Evolutionary conservation across 495 filamentous ascomycete species (phyloP), one percentile per base, ranked within the genome.

Genomic region (Podospora conica): DNA sequence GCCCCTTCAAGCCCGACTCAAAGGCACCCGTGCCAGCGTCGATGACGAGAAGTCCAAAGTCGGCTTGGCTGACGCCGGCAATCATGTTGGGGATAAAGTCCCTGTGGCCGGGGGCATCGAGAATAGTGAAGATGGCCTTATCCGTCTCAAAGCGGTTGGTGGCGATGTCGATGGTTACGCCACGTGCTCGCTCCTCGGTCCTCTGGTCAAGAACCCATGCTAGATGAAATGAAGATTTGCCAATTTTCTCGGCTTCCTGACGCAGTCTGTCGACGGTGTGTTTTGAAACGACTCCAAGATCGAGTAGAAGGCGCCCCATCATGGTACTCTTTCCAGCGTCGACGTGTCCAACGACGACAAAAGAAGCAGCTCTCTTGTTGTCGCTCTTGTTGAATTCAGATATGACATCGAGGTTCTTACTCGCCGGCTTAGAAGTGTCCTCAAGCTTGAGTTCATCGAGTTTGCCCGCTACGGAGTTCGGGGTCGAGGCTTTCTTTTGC

Each of bases 31-130:
- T 89, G 60, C 88, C 86, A 23, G 95, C 88, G 75, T 98, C 95
- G 61, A 98, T 90, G 33, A 98, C 95, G 6, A 98, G 81, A 9
- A 98, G 90, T 0, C 94, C 96, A 74, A 98, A 97, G 75, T 98
- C 96, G 3, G 95, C 95, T 76, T 97, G 94, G 53, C 90, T 92
- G 24, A 93, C 93, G 0, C 95, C 95, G 3, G 93, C 96, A 72
- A 98, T 97, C 95, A 98, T 98, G 75, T 97, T 98, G 2, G 95
- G 95, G 53, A 98, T 91, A 74, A 98, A 98, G 71, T 98, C 96
- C 68, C 87, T 83, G 77, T 98, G 95, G 0, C 95, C 95, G 2
- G 95, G 95, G 1, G 95, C 91, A 76, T 98, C 95, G 3, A 98
- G 83, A 58, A 98, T 98, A 9, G 94, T 98, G 73, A 97, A 98